phyloP scores from a whole-genome alignment of 441 rosid species.

The Croton laevigatus region DNA sequence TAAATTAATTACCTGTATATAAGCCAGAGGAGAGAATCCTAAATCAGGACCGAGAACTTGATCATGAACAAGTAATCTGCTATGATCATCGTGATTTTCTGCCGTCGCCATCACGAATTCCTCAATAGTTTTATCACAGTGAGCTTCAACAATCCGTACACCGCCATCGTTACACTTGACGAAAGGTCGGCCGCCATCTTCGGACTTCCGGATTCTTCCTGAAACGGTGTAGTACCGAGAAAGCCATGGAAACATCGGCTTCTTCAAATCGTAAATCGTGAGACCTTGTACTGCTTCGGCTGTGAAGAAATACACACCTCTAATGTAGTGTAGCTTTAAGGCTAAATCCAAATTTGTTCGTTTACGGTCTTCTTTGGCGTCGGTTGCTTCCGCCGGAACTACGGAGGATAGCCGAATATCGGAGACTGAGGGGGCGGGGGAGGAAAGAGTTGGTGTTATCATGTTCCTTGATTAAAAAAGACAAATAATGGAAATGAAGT shows the following conservation, averaged over 20 bases:
- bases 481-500: neutral
- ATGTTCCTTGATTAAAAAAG: neutral
- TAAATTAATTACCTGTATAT: conserved; percentile 49
- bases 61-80: conserved; percentile 30
- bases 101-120: conserved; percentile 43
- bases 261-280: conserved; percentile 36
- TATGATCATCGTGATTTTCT: conserved; percentile 19
- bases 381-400: conserved; percentile 47
- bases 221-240: conserved; percentile 32
- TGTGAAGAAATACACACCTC: conserved; percentile 53
- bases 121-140: conserved; percentile 41
- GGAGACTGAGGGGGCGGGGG: conserved; percentile 22
- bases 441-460: neutral
- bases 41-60: conserved; percentile 70
- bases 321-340: conserved; percentile 70
- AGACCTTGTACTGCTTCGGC: conserved; percentile 32
- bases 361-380: conserved; percentile 32
- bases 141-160: conserved; percentile 54
- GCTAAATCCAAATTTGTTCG: conserved; percentile 54
- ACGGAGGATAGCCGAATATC: conserved; percentile 47
- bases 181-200: conserved; percentile 32
- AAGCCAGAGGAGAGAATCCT: conserved; percentile 56
- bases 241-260: conserved; percentile 40
- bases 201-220: conserved; percentile 52
- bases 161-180: conserved; percentile 78